Evolutionary conservation across 495 filamentous ascomycete genomes (phyloP).

Genomic region (Ramalina peruviana): DNA sequence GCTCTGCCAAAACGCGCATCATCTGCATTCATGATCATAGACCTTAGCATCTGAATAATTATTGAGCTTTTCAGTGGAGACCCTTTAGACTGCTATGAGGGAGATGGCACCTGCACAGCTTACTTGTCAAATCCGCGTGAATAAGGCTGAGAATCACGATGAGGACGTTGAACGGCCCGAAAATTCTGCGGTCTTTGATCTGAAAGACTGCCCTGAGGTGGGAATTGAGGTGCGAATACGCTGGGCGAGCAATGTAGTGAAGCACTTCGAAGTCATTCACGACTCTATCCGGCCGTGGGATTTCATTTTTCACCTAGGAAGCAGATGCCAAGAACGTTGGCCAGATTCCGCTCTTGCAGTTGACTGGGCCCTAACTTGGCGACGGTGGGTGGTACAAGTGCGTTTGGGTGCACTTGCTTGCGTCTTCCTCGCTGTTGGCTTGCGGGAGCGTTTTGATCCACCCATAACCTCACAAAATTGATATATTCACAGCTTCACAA

Average conservation of each 20-base stretch:
- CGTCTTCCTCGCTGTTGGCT: no score
- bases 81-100: neutral
- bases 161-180: neutral
- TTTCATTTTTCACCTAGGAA: no score
- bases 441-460: no score
- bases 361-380: no score
- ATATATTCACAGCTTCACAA: no score
- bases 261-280: constrained; percentile 1
- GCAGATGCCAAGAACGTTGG: no score
- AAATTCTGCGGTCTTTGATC: neutral
- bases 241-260: constrained; percentile 1
- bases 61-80: neutral
- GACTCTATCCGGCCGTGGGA: constrained; percentile 5
- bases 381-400: no score
- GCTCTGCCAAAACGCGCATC: no score
- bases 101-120: constrained; percentile 3
- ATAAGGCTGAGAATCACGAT: constrained; percentile 3
- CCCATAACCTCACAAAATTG: no score
- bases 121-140: constrained; percentile 6
- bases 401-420: no score
- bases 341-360: no score
- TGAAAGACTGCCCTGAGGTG: constrained; percentile 7
- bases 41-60: neutral
- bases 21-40: neutral
- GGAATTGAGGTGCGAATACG: constrained; percentile 1